phyloP scores from a whole-genome alignment of 2,329 filamentous ascomycete genomes.

The Aspergillus luchuensis region DNA sequence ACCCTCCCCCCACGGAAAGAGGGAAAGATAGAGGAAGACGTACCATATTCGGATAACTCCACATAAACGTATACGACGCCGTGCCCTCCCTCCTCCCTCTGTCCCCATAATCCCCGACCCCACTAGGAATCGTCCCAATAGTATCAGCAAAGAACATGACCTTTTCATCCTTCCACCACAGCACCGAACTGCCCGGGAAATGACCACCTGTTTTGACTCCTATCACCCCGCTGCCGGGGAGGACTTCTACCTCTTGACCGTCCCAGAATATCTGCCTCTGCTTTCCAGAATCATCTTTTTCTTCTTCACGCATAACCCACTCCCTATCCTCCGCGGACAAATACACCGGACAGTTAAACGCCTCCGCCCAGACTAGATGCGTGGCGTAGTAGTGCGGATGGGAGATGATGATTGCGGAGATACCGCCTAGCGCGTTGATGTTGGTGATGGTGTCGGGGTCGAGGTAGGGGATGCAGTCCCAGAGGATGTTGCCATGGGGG shows the following conservation, averaged over 20 bases:
- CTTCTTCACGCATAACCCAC: slow-evolving; percentile 57
- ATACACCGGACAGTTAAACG: slow-evolving; percentile 71
- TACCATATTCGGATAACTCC: slow-evolving; percentile 68
- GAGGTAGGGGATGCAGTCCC: slow-evolving; percentile 74
- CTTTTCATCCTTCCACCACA: slow-evolving; percentile 62
- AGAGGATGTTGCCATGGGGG: slow-evolving; percentile 69
- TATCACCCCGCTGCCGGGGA: slow-evolving; percentile 49
- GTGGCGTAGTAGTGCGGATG: slow-evolving; percentile 84
- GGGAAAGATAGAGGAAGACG: background rate
- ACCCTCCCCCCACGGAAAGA: background rate
- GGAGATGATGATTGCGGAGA: slow-evolving; percentile 72
- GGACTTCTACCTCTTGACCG: slow-evolving; percentile 37
- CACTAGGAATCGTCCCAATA: slow-evolving; percentile 66
- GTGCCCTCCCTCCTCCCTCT: slow-evolving; percentile 44
- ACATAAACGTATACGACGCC: slow-evolving; percentile 69
- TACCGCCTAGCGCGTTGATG: slow-evolving; percentile 64
- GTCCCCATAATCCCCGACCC: slow-evolving; percentile 27
- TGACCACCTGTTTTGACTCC: slow-evolving; percentile 75
- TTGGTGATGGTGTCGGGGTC: slow-evolving; percentile 62
- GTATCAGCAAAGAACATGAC: slow-evolving; percentile 76
- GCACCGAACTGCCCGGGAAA: slow-evolving; percentile 72
- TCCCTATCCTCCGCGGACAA: slow-evolving; percentile 63
- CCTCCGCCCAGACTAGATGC: slow-evolving; percentile 70
- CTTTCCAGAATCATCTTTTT: too few relatives aligned
- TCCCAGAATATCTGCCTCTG: slow-evolving; percentile 32